Conservation (phyloP, 1,284 basidiomycete genomes). For the Xerocomus minutiporus region DNA sequence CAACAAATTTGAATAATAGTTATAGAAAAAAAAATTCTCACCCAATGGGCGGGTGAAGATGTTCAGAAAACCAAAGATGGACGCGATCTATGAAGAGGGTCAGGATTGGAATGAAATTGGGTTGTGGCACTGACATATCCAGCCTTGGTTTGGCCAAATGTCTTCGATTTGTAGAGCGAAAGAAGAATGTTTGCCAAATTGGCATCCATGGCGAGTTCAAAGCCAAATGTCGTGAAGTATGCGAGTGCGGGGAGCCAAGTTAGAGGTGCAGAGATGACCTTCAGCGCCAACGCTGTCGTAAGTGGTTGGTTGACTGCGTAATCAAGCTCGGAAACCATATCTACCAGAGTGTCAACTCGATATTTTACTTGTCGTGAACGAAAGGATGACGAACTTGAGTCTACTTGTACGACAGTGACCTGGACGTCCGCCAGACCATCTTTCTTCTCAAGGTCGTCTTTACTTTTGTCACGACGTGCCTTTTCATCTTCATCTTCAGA, state of each 20-base stretch:
- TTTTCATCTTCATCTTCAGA: background rate
- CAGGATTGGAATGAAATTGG: background rate
- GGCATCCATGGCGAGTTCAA: conserved; percentile 57
- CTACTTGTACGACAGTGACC: conserved; percentile 22
- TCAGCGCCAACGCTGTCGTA: conserved; percentile 35
- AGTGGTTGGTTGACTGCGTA: conserved; percentile 50
- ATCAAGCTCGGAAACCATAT: conserved; percentile 34
- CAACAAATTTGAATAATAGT: background rate
- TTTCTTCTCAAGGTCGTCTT: conserved; percentile 15
- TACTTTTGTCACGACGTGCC: background rate
- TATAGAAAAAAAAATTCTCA: conserved; percentile 6
- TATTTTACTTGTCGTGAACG: background rate
- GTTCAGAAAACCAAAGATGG: conserved; percentile 51
- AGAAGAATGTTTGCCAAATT: conserved; percentile 50
- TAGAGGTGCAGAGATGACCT: conserved; percentile 43
- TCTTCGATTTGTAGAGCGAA: conserved; percentile 33
- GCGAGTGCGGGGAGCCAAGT: conserved; percentile 59
- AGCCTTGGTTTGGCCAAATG: conserved; percentile 46
- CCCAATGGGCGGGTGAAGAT: conserved; percentile 46
- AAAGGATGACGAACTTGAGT: conserved; percentile 12
- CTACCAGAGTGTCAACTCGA: background rate
- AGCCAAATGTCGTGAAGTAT: conserved; percentile 54
- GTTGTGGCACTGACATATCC: conserved; percentile 42
- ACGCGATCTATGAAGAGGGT: conserved; percentile 32
- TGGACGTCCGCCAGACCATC: conserved; percentile 12